Conservation (phyloP, 805 yeast genomes). For the Phaffomyces thermotolerans region DNA sequence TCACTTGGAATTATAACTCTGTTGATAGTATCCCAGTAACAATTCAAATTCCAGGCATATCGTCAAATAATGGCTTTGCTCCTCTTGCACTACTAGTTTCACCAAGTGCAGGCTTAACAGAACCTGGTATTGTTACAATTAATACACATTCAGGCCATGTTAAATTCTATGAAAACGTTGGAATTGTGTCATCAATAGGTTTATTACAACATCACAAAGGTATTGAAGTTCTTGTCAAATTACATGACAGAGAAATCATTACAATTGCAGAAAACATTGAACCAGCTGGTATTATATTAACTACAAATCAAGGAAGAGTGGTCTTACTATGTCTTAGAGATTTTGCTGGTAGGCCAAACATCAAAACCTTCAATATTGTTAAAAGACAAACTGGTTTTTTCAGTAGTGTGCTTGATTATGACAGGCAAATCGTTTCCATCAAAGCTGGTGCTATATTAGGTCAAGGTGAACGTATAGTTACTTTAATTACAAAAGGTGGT, state of each 20-base stretch:
- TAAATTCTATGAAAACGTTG: slow-evolving; percentile 68
- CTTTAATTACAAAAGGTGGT: slow-evolving; percentile 37
- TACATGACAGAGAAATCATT: slow-evolving; percentile 47
- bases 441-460: slow-evolving; percentile 45
- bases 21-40: slow-evolving; percentile 53
- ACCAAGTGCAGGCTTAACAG: slow-evolving; percentile 44
- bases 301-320: slow-evolving; percentile 66
- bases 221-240: slow-evolving; percentile 31
- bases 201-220: slow-evolving; percentile 37
- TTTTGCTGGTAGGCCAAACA: slow-evolving; percentile 52
- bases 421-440: slow-evolving; percentile 47
- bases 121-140: slow-evolving; percentile 68
- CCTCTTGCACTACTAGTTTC: slow-evolving; percentile 54
- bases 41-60: slow-evolving; percentile 37
- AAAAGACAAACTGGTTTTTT: slow-evolving; percentile 29
- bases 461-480: slow-evolving; percentile 40
- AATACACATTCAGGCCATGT: slow-evolving; percentile 52
- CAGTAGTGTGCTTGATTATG: slow-evolving; percentile 20
- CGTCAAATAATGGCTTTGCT: slow-evolving; percentile 23
- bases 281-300: slow-evolving; percentile 66
- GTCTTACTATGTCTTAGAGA: slow-evolving; percentile 59
- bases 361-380: slow-evolving; percentile 22
- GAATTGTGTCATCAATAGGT: slow-evolving; percentile 60
- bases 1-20: slow-evolving; percentile 64
- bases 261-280: slow-evolving; percentile 52